Base-by-base conservation (phyloP, 75 land plant species). In the Ceratopteris richardii region DNA sequence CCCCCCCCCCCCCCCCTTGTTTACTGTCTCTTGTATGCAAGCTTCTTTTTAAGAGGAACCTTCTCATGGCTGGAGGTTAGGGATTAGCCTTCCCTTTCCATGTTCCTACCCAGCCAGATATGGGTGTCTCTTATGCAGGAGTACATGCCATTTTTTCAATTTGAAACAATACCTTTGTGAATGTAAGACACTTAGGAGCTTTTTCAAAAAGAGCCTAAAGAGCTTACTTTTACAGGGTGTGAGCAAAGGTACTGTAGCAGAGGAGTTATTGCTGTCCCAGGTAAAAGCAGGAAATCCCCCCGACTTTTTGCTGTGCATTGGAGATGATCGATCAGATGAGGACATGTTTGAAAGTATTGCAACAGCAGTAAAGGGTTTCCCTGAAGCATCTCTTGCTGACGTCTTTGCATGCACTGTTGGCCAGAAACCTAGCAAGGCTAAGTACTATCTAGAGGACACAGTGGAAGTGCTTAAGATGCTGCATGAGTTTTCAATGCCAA, bases 341-440 rank as follows among this genome's bases (percentile, higher is more conserved):
- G 71, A 73, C 41, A 73, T 73, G 76, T 73, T 73, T 51, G 76
- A 73, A 29, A 62, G 57, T 16, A 73, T 73, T 27, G 41, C 57
- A 20, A 0, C 10, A 0, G 52, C 54, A 1, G 39, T 41, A 13
- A 14, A 23, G 0, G 20, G 54, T 28, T 23, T 57, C 22, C 22
- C 60, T 12, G n/a, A 56, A n/a, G 24, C 80, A 18, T 31, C 61
- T 24, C 25, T 57, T 36, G 79, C 83, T 14, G 74, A 81, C 51
- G 74, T 81, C 17, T 81, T 81, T 63, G 77, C 84, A 10, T 81
- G 84, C 44, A 77, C 82, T 12, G 84, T 81, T 48, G 82, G 82
- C 23, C 73, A 66, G 57, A 81, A 81, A 54, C 83, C 83, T 18
- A 80, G 77, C 52, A 80, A 77, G 57, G 83, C 81, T 20, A 80